Percentiles rank a stretch among this genome's conserved stretches.
phyloP scores from a whole-genome alignment of 768 basidiomycete genomes.

The Serendipita indica region DNA sequence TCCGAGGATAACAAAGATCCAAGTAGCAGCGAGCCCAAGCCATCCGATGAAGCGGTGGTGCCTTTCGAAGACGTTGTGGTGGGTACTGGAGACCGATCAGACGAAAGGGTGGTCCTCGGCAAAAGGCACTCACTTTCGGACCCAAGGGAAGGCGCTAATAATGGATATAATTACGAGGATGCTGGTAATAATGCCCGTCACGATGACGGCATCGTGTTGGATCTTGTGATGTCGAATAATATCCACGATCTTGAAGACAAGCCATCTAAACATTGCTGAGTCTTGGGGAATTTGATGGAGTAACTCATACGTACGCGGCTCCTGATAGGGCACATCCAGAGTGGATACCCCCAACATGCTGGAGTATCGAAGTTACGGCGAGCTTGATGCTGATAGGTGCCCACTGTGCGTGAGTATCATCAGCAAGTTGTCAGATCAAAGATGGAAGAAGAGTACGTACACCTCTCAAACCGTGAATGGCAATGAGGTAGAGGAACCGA shows the following conservation, averaged over 20 bases:
- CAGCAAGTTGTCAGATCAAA: not conserved
- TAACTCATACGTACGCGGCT: slow-evolving; percentile 8
- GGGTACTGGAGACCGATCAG: slow-evolving; percentile 2
- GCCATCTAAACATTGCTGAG: slow-evolving; percentile 20
- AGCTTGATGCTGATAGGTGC: slow-evolving; percentile 34
- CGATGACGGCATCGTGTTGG: slow-evolving; percentile 41
- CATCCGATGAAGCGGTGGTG: slow-evolving; percentile 71
- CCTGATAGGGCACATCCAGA: slow-evolving; percentile 60
- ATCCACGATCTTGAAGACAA: slow-evolving; percentile 29
- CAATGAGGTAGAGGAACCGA: slow-evolving; percentile 51
- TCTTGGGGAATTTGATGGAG: not conserved
- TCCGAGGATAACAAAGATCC: slow-evolving; percentile 53
- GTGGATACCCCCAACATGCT: slow-evolving; percentile 72
- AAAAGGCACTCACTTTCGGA: slow-evolving; percentile 56
- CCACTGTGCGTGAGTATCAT: slow-evolving; percentile 33
- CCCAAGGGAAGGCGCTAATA: slow-evolving; percentile 59
- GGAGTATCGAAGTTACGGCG: slow-evolving; percentile 16
- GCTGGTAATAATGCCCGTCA: slow-evolving; percentile 46
- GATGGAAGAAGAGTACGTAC: not conserved
- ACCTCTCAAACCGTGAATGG: slow-evolving; percentile 24
- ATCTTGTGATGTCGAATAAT: slow-evolving; percentile 36
- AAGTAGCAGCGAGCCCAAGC: slow-evolving; percentile 43
- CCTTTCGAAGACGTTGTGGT: slow-evolving; percentile 54
- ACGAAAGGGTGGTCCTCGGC: not conserved
- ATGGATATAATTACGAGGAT: slow-evolving; percentile 43